Evolutionary conservation across 108 stramenopile genomes (phyloP).

Genomic region (Cyclostephanos invisitatus): DNA sequence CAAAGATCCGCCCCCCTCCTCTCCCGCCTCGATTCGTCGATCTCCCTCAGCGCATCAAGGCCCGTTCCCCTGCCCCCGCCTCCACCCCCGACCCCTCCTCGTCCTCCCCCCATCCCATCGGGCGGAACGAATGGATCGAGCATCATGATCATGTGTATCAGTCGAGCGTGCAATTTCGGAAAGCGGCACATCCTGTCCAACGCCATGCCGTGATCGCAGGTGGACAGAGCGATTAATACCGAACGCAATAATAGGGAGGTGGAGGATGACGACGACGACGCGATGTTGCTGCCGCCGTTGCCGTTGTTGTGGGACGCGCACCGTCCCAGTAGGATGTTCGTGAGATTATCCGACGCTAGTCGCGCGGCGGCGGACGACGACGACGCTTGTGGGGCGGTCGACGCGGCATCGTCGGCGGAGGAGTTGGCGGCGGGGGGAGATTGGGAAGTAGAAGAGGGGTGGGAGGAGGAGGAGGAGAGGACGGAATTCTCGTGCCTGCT

Average conservation of each 20-base stretch:
- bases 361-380: too few relatives aligned
- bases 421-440: too few relatives aligned
- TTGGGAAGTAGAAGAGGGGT: too few relatives aligned
- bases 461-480: too few relatives aligned
- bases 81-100: constrained; percentile 15
- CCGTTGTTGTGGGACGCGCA: too few relatives aligned
- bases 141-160: constrained; percentile 41
- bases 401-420: background rate
- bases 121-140: constrained; percentile 43
- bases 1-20: background rate
- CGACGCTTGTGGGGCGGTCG: background rate
- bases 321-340: too few relatives aligned
- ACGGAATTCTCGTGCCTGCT: constrained; percentile 42
- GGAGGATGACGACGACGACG: background rate
- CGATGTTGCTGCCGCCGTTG: background rate
- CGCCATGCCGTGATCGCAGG: constrained; percentile 33
- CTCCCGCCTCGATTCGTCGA: background rate
- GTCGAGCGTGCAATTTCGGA: constrained; percentile 40
- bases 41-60: background rate
- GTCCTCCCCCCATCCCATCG: background rate
- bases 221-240: constrained; percentile 20
- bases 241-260: constrained; percentile 12
- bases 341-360: too few relatives aligned
- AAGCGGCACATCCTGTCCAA: constrained; percentile 17
- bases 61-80: background rate